Percentiles rank a stretch among this genome's conserved stretches.
These are phyloP conservation scores for Anastatica hierochuntica DNA, from an alignment of 345 rosid species.

Conservation along the genomic window DNA sequence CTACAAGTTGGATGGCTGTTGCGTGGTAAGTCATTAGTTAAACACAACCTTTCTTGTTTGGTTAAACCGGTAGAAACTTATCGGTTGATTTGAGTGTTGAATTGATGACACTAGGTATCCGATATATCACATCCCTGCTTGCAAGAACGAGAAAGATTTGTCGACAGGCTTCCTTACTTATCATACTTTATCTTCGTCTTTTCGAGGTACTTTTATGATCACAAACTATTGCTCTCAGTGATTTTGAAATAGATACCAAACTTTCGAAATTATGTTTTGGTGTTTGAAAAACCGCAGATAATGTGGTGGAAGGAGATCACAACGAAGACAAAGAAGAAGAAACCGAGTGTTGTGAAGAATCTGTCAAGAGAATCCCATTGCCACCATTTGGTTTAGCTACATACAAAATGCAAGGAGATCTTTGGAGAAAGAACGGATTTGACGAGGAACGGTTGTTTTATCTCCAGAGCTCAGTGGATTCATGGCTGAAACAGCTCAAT, in stretches of 20 bases:
- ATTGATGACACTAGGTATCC: conserved; percentile 47
- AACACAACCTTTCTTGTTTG: background rate
- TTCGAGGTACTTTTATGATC: conserved; percentile 48
- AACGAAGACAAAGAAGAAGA: conserved; percentile 26
- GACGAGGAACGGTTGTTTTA: conserved; percentile 37
- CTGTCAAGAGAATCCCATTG: conserved; percentile 32
- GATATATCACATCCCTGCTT: conserved; percentile 57
- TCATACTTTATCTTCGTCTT: conserved; percentile 68
- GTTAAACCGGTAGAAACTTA: too few relatives aligned
- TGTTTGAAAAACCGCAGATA: conserved; percentile 1
- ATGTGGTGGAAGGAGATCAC: conserved; percentile 40
- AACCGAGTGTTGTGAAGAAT: conserved; percentile 7
- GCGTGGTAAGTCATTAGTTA: conserved; percentile 43
- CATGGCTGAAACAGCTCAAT: too few relatives aligned
- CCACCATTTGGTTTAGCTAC: conserved; percentile 59
- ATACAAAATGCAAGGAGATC: conserved; percentile 72
- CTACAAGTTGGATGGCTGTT: conserved; percentile 95
- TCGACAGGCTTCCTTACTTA: conserved; percentile 56
- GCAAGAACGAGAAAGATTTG: conserved; percentile 49
- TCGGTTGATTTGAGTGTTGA: too few relatives aligned
- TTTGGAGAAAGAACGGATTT: conserved; percentile 40
- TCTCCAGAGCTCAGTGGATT: conserved; percentile 51
- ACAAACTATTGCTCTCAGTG: too few relatives aligned
- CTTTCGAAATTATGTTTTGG: too few relatives aligned
- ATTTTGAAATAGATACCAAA: too few relatives aligned